Evolutionary conservation across 2,329 filamentous ascomycete genomes (phyloP), one percentile per base, ranked within the genome.

Genomic region (Cryoendolithus antarcticus): DNA sequence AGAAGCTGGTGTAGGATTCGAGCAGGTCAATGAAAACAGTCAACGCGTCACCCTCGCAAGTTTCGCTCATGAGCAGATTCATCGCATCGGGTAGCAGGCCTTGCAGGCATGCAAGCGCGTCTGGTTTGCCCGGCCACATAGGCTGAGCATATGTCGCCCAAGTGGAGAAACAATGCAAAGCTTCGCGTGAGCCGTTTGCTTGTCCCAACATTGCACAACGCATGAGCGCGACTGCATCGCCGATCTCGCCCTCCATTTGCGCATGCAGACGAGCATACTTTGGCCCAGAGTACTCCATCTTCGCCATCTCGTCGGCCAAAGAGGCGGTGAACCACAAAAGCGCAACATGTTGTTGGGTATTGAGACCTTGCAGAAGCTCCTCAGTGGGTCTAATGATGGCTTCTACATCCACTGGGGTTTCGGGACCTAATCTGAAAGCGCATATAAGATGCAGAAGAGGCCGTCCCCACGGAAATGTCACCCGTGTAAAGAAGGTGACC

Each of bases 121-220:
- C 65, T 10, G 70, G 70, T 28, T 72, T 70, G 34, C 71, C 69
- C 3, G 71, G 63, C 36, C 77, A 75, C 21, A 73, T 68, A 28
- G 74, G 71, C 50, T 86, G 80, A 4, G 77, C 78, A 52, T 86
- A 86, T 48, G 75, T 69, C 27, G 86, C 71, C 82, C 82, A 89
- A 4, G 79, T 72, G 9, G 47, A 40, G 40, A 61, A 64, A 46
- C 52, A 54, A 32, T 52, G 52, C 21, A 60, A 44, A 27, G 57
- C 61, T 30, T 55, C 52, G 6, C 45, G 40, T 12, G 32, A 3
- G 35, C 30, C 9, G 19, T 32, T 31, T 33, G 34, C 39, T 34
- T 29, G 40, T 27, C 7, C 24, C 7, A 8, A 27, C 31, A 42
- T 10, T 27, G 35, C 40, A 29, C 27, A 31, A 19, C 35, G 37